Evolutionary conservation across 1,139 yeast species (phyloP).

Genomic region (Sugiyamaella paludigena): DNA sequence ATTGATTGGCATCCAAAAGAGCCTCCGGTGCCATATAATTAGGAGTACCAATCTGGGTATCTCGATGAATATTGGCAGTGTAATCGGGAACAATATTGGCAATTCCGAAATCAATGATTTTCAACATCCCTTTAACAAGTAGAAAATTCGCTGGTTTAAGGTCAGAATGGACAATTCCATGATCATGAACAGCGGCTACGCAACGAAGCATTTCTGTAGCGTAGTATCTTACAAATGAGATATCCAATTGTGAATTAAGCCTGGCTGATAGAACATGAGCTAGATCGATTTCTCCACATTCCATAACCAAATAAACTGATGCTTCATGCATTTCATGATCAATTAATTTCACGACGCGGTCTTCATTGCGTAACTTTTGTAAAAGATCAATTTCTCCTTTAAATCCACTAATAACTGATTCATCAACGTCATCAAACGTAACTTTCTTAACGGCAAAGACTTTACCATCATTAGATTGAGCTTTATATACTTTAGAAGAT

Average conservation of each 20-base stretch:
- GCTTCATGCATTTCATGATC: constrained; percentile 71
- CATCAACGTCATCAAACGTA: constrained; percentile 69
- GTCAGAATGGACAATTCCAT: constrained; percentile 91
- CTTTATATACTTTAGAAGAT: constrained; percentile 86
- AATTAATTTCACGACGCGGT: constrained; percentile 73
- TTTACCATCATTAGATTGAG: constrained; percentile 52
- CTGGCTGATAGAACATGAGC: constrained; percentile 75
- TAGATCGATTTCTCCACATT: constrained; percentile 89
- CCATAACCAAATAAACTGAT: constrained; percentile 78
- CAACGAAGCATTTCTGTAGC: constrained; percentile 78
- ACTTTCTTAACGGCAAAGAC: constrained; percentile 83
- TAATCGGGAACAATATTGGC: constrained; percentile 93
- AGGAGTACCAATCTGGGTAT: constrained; percentile 92
- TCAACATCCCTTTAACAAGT: constrained; percentile 78
- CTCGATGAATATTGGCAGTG: constrained; percentile 85
- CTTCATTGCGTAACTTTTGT: constrained; percentile 55
- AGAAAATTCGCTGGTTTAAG: constrained; percentile 93
- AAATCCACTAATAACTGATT: constrained; percentile 67
- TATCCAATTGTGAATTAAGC: constrained; percentile 51
- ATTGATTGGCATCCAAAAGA: constrained; percentile 56
- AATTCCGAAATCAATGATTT: constrained; percentile 93
- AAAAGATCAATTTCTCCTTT: constrained; percentile 87
- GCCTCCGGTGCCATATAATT: constrained; percentile 99
- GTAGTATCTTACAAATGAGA: constrained; percentile 78
- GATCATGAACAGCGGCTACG: constrained; percentile 81